Conservation (phyloP, 2,329 filamentous ascomycete genomes). For the Thelonectria rubi region DNA sequence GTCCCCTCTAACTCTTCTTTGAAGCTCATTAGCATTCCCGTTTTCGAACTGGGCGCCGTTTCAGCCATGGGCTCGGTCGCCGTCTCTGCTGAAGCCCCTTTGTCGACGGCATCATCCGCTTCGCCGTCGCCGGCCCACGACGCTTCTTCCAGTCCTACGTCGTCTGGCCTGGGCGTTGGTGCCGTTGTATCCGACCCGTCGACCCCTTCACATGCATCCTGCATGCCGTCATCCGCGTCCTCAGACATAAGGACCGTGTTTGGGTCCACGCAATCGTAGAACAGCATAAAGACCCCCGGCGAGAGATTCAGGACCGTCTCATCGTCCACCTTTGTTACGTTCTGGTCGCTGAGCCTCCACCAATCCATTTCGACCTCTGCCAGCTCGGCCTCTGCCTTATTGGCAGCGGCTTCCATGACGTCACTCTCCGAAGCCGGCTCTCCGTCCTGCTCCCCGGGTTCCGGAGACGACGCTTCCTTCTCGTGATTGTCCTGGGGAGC, state of each 20-base stretch:
- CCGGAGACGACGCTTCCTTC: slow-evolving; percentile 8
- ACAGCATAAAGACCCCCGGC: slow-evolving; percentile 90
- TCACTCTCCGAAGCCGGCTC: slow-evolving; percentile 13
- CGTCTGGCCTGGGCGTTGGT: slow-evolving; percentile 5
- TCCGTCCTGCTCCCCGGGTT: slow-evolving; percentile 29
- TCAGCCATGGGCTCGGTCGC: slow-evolving; percentile 22
- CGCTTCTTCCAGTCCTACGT: neutral
- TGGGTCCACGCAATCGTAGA: slow-evolving; percentile 81
- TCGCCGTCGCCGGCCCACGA: neutral
- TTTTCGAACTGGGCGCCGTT: slow-evolving; percentile 5
- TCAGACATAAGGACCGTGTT: slow-evolving; percentile 55
- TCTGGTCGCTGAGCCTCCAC: slow-evolving; percentile 93
- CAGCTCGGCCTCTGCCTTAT: slow-evolving; percentile 34
- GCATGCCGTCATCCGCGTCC: slow-evolving; percentile 31
- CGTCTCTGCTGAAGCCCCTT: neutral
- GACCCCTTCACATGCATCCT: slow-evolving; percentile 34
- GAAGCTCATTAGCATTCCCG: neutral
- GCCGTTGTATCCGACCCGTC: slow-evolving; percentile 17
- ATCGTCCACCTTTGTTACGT: slow-evolving; percentile 78
- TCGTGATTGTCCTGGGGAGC: slow-evolving; percentile 19
- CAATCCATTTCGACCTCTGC: slow-evolving; percentile 64
- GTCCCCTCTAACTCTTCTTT: neutral
- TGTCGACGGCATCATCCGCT: neutral
- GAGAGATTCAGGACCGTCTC: slow-evolving; percentile 76
- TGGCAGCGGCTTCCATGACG: slow-evolving; percentile 17